Percentiles rank a stretch among this genome's conserved stretches.
These are phyloP conservation scores for Pseudoturritis turrita DNA, from an alignment of 345 rosid genomes.

Conservation along the genomic window DNA sequence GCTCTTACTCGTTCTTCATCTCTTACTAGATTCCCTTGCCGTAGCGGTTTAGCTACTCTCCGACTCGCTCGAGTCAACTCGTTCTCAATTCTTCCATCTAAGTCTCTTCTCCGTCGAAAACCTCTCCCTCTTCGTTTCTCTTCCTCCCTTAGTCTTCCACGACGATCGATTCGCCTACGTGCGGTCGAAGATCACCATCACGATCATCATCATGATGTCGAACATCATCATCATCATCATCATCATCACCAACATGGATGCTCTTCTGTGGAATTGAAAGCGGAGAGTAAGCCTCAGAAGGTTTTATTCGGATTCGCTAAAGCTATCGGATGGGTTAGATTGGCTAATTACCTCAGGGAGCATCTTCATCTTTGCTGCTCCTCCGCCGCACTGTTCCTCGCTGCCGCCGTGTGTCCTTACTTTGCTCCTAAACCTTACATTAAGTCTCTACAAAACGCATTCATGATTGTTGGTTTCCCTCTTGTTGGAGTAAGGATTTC, in stretches of 20 bases:
- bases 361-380: constrained; percentile 78
- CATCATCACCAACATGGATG: constrained; percentile 39
- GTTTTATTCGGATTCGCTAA: constrained; percentile 56
- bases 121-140: constrained; percentile 28
- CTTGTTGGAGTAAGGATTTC: constrained; percentile 70
- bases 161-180: constrained; percentile 24
- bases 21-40: constrained; percentile 38
- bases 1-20: constrained; percentile 34
- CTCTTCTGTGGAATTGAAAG: constrained; percentile 19
- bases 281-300: constrained; percentile 48
- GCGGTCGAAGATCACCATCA: constrained; percentile 28
- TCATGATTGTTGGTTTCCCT: constrained; percentile 71
- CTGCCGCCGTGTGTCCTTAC: constrained; percentile 74
- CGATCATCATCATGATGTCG: constrained; percentile 21
- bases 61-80: constrained; percentile 40
- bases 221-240: constrained; percentile 36
- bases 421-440: constrained; percentile 53
- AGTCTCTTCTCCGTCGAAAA: constrained; percentile 21
- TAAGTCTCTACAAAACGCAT: constrained; percentile 61
- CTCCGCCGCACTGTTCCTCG: constrained; percentile 65
- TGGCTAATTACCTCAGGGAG: constrained; percentile 81
- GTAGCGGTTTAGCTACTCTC: constrained; percentile 25
- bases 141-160: constrained; percentile 17
- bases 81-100: constrained; percentile 14
- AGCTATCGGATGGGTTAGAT: constrained; percentile 62